Percentiles rank a stretch among this genome's conserved stretches.
Conservation (phyloP, 75 land plant species). For the Chamaecyparis obtusa region DNA sequence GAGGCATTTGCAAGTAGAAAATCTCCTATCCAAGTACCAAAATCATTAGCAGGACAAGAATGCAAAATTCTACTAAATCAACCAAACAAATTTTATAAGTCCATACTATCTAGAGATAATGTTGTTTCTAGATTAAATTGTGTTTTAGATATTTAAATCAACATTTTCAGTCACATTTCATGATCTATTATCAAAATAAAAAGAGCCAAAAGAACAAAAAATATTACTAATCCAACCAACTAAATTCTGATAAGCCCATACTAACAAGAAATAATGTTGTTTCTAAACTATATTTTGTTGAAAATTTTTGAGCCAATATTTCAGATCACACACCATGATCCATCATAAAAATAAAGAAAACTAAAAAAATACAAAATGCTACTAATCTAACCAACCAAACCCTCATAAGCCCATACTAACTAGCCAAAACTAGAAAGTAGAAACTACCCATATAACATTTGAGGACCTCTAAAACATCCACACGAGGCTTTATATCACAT, state of each 20-base stretch:
- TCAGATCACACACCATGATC: too few species aligned
- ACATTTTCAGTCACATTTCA: too few species aligned
- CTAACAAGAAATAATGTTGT: too few species aligned
- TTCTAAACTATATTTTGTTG: too few species aligned
- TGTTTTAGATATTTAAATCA: too few species aligned
- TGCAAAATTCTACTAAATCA: background rate
- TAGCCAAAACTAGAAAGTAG: background rate
- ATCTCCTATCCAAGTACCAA: background rate
- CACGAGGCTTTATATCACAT: background rate
- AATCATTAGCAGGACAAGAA: background rate
- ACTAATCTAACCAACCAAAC: background rate
- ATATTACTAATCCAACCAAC: too few species aligned
- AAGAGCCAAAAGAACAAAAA: too few species aligned
- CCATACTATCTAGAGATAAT: background rate
- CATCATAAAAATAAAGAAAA: too few species aligned
- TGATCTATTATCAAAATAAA: too few species aligned
- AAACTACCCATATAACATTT: background rate
- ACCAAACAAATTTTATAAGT: background rate
- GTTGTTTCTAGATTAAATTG: too few species aligned
- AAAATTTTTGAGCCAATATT: too few species aligned
- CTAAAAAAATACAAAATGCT: background rate
- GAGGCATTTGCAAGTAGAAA: background rate
- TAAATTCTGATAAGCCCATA: too few species aligned
- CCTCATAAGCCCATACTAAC: background rate
- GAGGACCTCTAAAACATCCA: background rate